A percentile compares a stretch with the other conserved stretches of the same genome.
Conservation (phyloP, 1,139 yeast genomes). For the Taiozyma onychis region DNA sequence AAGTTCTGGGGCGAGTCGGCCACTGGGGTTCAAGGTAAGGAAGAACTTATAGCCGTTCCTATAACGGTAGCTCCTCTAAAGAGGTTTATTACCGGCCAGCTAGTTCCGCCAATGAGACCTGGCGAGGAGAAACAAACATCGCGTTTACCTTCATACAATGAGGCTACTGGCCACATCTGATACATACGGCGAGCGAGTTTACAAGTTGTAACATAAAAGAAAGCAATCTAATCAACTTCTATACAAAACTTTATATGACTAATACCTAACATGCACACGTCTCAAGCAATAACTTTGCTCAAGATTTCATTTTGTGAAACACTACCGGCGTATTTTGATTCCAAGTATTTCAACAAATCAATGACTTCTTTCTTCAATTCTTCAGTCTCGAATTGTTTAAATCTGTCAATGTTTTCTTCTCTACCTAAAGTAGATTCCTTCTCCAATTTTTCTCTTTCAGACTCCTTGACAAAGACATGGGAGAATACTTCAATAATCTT, state of each 20-base stretch:
- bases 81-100: not conserved
- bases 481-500: slow-evolving; percentile 64
- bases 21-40: not conserved
- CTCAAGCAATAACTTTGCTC: slow-evolving; percentile 39
- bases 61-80: not conserved
- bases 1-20: not conserved
- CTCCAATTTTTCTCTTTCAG: slow-evolving; percentile 62
- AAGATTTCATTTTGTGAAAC: slow-evolving; percentile 53
- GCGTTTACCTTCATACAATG: not conserved
- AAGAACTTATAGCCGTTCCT: not conserved
- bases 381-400: slow-evolving; percentile 70
- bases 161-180: not conserved
- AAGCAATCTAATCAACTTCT: not conserved
- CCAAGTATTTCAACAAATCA: slow-evolving; percentile 68
- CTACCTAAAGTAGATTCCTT: slow-evolving; percentile 75
- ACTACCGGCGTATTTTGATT: slow-evolving; percentile 54
- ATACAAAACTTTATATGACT: not conserved
- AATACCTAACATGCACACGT: not conserved
- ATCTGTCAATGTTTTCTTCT: slow-evolving; percentile 71
- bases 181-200: not conserved
- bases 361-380: slow-evolving; percentile 61
- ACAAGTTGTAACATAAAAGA: not conserved
- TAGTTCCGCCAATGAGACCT: not conserved
- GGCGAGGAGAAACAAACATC: not conserved
- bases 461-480: slow-evolving; percentile 66